phyloP scores from a whole-genome alignment of 2,329 filamentous ascomycete species.

The Aspergillus carbonarius region DNA sequence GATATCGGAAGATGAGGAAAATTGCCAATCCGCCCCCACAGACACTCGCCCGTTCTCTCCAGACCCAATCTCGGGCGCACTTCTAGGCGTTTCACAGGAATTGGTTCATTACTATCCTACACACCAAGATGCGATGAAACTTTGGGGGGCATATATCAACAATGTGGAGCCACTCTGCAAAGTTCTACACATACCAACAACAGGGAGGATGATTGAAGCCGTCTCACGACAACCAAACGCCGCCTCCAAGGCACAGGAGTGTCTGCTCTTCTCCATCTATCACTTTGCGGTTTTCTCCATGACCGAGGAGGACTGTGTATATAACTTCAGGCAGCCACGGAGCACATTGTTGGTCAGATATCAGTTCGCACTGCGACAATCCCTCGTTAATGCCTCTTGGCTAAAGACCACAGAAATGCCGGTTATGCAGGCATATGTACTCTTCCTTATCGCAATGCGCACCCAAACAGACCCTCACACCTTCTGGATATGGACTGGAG shows the following conservation, averaged over 20 bases:
- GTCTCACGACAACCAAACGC: conserved; percentile 46
- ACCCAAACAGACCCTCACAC: conserved; percentile 46
- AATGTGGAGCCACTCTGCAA: conserved; percentile 75
- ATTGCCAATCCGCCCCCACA: not conserved
- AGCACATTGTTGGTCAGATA: conserved; percentile 10
- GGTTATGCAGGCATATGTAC: conserved; percentile 17
- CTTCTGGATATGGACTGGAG: conserved; percentile 52
- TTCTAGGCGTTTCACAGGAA: conserved; percentile 11
- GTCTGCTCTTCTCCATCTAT: conserved; percentile 33
- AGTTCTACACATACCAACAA: conserved; percentile 67
- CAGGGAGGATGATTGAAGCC: conserved; percentile 65
- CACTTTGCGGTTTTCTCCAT: conserved; percentile 22
- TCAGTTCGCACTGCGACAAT: conserved; percentile 8
- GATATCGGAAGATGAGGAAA: conserved; percentile 23
- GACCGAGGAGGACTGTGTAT: conserved; percentile 13
- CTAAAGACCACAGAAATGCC: conserved; percentile 17
- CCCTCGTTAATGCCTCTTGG: conserved; percentile 19
- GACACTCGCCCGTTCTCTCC: not conserved
- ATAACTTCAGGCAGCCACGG: conserved; percentile 1
- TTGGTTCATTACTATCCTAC: conserved; percentile 29
- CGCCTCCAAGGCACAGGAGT: conserved; percentile 34
- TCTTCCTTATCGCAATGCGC: conserved; percentile 30
- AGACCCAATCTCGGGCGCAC: not conserved
- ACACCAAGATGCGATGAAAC: conserved; percentile 53
- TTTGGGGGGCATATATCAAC: conserved; percentile 74